These are phyloP conservation scores for Avena insularis DNA, from an alignment of 176 grass and related monocot species.

Conservation along the genomic window DNA sequence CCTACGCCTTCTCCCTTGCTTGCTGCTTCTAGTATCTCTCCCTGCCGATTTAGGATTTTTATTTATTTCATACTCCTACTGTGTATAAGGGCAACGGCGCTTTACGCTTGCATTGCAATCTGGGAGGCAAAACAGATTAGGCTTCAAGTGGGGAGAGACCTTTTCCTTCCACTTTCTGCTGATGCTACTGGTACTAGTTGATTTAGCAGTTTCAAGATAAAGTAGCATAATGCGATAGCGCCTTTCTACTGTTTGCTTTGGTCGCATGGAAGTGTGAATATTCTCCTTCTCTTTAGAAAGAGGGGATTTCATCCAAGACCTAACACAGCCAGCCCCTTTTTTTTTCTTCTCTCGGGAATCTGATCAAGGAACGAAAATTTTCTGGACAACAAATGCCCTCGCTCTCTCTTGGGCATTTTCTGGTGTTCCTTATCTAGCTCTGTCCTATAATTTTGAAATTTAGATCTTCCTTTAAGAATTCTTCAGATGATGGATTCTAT, in stretches of 20 bases:
- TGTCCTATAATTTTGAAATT: slow-evolving; percentile 12
- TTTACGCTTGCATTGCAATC: slow-evolving; percentile 13
- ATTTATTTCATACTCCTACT: too few species aligned
- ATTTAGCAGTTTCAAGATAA: too few species aligned
- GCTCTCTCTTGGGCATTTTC: not conserved
- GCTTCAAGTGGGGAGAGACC: too few species aligned
- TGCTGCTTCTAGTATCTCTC: not conserved
- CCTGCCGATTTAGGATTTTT: not conserved
- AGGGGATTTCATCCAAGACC: not conserved
- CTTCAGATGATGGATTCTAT: slow-evolving; percentile 22
- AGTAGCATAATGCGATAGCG: too few species aligned
- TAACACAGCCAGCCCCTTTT: not conserved
- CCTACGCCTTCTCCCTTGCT: not conserved
- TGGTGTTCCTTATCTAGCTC: not conserved
- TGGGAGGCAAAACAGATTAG: too few species aligned
- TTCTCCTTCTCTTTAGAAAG: not conserved
- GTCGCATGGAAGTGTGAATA: slow-evolving; percentile 1
- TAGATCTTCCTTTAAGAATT: not conserved
- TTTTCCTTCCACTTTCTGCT: too few species aligned
- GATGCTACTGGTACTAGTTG: too few species aligned
- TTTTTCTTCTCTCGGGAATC: not conserved
- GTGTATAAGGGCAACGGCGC: too few species aligned
- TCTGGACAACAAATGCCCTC: too few species aligned
- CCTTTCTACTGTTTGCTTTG: slow-evolving; percentile 31
- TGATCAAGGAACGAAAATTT: too few species aligned